Base-by-base conservation (phyloP, 192 early-diverging fungal genomes). In the Globomyces pollinis-pini region DNA sequence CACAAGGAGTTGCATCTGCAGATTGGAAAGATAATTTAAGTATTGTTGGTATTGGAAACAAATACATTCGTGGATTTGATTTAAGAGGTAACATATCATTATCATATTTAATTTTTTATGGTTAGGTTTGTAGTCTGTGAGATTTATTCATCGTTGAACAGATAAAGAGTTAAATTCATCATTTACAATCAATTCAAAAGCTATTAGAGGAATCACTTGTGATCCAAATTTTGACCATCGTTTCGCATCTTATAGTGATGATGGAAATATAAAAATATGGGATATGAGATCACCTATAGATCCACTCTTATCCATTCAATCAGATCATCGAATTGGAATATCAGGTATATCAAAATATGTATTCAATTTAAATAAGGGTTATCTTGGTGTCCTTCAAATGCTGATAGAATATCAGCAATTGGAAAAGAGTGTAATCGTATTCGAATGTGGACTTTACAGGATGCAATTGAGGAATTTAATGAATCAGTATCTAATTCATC, bases 21-120 rank as follows among this genome's bases (percentile, higher is more conserved):
- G 71, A 74, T 1, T 91, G 89, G 89, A 74, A 85, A 26, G 71
- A 70, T 38, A 63, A 65, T 1, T 55, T 68, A 28, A 66, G 89
- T 9, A 77, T 85, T 5, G 84, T 88, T 13, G 89, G 88, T 16
- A 87, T 90, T 81, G 81, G 75, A 3, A 59, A 61, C 42, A 89
- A 84, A 57, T 86, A 74, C 57, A 77, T 91, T 31, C 71, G 83
- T 23, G 69, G 84, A 9, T 89, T 80, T 57, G 89, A 91, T 71
- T 68, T 83, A 23, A 56, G 87, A 74, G 60, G 76, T 24, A 76
- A 71, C 62, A 13, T n/a, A n/a, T n/a, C n/a, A n/a, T n/a, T n/a
- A n/a, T n/a, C n/a, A n/a, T n/a, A n/a, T n/a, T n/a, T n/a, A n/a
- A n/a, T n/a, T n/a, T n/a, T n/a, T n/a, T n/a, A n/a, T n/a, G n/a